Evolutionary conservation across 345 rosid species (phyloP).

Genomic region (Capsella bursapastoris): DNA sequence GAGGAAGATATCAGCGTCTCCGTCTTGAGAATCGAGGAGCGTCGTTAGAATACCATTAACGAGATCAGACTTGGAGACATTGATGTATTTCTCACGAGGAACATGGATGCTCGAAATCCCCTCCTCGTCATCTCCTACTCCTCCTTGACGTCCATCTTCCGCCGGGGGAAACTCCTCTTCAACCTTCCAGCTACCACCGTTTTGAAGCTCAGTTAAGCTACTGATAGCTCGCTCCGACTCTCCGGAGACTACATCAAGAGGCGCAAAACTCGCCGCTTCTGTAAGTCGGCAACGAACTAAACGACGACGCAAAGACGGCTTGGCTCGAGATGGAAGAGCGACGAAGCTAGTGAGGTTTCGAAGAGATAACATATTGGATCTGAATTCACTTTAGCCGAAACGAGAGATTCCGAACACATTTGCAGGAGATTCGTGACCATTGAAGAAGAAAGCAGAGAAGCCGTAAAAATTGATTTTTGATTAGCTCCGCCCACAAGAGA

Average conservation of each 20-base stretch:
- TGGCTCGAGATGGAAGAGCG: constrained; percentile 40
- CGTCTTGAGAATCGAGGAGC: constrained; percentile 59
- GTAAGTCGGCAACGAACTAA: constrained; percentile 35
- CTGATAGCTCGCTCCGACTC: constrained; percentile 22
- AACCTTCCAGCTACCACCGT: constrained; percentile 25
- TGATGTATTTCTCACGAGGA: constrained; percentile 75
- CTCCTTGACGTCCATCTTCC: constrained; percentile 27
- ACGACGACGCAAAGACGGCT: constrained; percentile 29
- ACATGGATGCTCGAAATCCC: constrained; percentile 71
- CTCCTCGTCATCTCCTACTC: constrained; percentile 31
- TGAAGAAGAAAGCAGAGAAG: constrained; percentile 23
- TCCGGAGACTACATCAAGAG: constrained; percentile 34
- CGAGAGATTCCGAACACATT: constrained; percentile 34
- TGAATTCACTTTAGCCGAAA: neutral
- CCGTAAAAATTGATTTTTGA: constrained; percentile 3
- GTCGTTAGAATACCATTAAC: constrained; percentile 58
- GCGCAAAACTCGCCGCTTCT: constrained; percentile 29
- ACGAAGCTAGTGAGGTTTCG: constrained; percentile 49
- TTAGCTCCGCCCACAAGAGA: constrained; percentile 23
- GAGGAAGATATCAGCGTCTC: constrained; percentile 59
- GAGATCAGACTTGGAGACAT: constrained; percentile 75
- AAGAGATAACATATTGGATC: constrained; percentile 47
- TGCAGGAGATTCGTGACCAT: constrained; percentile 42
- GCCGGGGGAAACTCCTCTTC: constrained; percentile 20
- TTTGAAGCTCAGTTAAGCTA: constrained; percentile 35